Evolutionary conservation across 139 green algal species (phyloP).

Genomic region (Auxenochlorella pyrenoidosa): DNA sequence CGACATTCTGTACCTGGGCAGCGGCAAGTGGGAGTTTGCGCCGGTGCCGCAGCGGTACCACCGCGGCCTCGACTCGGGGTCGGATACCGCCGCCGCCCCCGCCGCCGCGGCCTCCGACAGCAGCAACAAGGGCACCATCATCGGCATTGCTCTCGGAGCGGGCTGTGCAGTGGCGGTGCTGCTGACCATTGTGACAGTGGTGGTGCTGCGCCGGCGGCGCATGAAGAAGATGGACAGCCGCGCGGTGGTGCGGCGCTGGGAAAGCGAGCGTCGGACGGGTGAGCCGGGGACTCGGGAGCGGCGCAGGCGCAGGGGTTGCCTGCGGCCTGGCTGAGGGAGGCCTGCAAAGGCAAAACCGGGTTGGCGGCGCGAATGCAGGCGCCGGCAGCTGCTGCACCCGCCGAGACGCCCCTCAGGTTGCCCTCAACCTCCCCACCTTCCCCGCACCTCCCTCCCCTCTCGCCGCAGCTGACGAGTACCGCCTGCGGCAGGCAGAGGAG

Average conservation of each 20-base stretch:
- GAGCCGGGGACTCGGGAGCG: neutral
- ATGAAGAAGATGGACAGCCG: neutral
- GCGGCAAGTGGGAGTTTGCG: neutral
- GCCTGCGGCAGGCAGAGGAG: neutral
- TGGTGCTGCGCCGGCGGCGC: neutral
- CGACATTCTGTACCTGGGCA: slow-evolving; percentile 14
- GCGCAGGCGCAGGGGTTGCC: too few relatives aligned
- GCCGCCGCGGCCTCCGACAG: neutral
- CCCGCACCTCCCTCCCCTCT: neutral
- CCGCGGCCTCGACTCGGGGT: neutral
- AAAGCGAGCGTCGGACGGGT: slow-evolving; percentile 13
- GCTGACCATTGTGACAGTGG: neutral
- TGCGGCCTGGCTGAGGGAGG: too few relatives aligned
- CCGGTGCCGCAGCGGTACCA: neutral
- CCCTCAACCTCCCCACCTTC: too few relatives aligned
- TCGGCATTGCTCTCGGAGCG: neutral
- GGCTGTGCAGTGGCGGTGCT: neutral
- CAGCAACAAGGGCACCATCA: neutral
- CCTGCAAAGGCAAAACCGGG: too few relatives aligned
- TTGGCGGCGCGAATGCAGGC: too few relatives aligned
- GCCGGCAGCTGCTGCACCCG: too few relatives aligned
- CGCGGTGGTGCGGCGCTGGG: slow-evolving; percentile 8
- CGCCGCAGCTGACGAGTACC: slow-evolving; percentile 15
- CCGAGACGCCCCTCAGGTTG: too few relatives aligned
- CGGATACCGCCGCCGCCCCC: too few relatives aligned